Evolutionary conservation across 1,284 basidiomycete species (phyloP), one percentile per base, ranked within the genome.

Genomic region (Sanghuangporus baumii): DNA sequence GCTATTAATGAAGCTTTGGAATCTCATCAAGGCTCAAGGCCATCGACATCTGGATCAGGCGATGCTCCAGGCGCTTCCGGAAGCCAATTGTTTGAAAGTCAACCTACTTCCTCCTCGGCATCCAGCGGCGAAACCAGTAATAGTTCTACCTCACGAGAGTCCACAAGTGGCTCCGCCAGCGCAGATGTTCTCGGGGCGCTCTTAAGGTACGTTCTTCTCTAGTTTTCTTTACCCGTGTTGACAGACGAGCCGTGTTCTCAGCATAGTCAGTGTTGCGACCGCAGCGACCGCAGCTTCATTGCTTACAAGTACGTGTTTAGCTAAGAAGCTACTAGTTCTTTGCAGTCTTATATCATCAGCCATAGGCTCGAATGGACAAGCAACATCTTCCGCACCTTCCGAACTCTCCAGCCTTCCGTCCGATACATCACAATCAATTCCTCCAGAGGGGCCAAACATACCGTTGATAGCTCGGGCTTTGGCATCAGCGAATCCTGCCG

Each of bases 281-380:
- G 87, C 88, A n/a, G 89, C 89, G 23, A 90, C 89, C 0, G 89
- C 88, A 1, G 88, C 88, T 6, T 90, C 89, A 7, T 76, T 88
- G 31, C 77, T 88, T 36, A 86, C 84, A 5, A 84, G 85, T 54
- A 83, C n/a, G 43, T 46, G 16, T n/a, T 46, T 18, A 16, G 20
- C 14, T 16, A 11, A 14, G 83, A 38, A 79, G 83, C 5, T 81
- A 55, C 23, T 38, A 18, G 26, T 8, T 43, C 8, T 6, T 40
- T 11, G n/a, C 26, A 8, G 7, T 61, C 50, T n/a, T 23, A 37
- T 5, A 61, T 37, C 34, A 20, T 26, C 41, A 12, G 36, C 16
- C 34, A 18, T 18, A 57, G 60, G 46, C 37, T 37, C 47, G 20
- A 58, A 58, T 20, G 57, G 57, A 18, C 37, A 11, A 16, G 2